Base-by-base conservation (phyloP, 345 rosid species). In the Linum trigynum region DNA sequence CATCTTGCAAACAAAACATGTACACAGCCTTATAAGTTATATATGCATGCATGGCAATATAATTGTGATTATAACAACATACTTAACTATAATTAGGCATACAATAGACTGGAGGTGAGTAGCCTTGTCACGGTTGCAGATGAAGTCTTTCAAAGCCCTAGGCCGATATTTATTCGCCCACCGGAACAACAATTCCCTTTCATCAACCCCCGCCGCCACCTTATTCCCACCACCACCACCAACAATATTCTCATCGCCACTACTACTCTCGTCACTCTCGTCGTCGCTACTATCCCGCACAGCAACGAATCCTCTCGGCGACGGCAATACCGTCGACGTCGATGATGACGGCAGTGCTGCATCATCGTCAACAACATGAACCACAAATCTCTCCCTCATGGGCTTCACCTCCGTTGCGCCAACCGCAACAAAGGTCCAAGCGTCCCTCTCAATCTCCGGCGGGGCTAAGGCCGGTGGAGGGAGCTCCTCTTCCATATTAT, bases 311-410 rank as follows among this genome's bases (percentile, higher is more conserved):
- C 32, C 32, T 23, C 32, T 23, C 6, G 57, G 39, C 11, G 38
- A 38, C 45, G 37, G 6, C 17, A 62, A 10, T 2, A 4, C 12
- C 37, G 39, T 55, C 42, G 57, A 45, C 42, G 14, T 48, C 39
- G 11, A 11, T 43, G 41, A 17, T 2, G 58, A n/a, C 1, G 59
- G 5, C 15, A 65, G 42, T 62, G 57, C 41, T 59, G 66, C 40
- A 61, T 65, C 63, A 38, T 23, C 32, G 1, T 23, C 32, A 23
- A 23, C 32, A 23, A 23, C 32, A 23, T 23, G 32, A 23, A 23
- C 32, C 32, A 62, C 65, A 53, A 65, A 76, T 78, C 84, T 83
- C 87, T 85, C 91, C 87, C 83, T 81, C 86, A 85, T 78, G 71
- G 84, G 87, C 86, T 83, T 85, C 91, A 67, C 77, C 63, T 65